phyloP scores from a whole-genome alignment of 2,329 filamentous ascomycete species.

The Corynespora cassiicola region DNA sequence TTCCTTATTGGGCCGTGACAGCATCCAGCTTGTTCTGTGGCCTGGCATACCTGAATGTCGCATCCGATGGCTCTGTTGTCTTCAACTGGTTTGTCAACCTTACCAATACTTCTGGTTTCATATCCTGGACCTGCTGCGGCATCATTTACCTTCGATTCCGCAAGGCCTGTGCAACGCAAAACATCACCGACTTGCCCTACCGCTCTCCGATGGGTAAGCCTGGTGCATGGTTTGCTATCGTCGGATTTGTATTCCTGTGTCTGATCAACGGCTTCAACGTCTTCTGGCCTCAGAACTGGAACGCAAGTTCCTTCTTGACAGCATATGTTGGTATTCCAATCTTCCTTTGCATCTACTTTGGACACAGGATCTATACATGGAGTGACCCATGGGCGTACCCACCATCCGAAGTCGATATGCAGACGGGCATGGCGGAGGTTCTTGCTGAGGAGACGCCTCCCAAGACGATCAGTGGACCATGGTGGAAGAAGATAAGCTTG shows the following conservation, averaged over 20 bases:
- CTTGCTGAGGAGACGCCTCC: slow-evolving; percentile 41
- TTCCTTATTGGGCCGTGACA: slow-evolving; percentile 57
- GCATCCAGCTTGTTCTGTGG: slow-evolving; percentile 52
- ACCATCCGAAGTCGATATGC: slow-evolving; percentile 60
- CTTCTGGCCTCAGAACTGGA: slow-evolving; percentile 73
- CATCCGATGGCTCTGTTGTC: slow-evolving; percentile 50
- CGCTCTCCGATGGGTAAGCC: slow-evolving; percentile 66
- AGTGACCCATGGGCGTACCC: slow-evolving; percentile 59
- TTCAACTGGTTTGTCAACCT: slow-evolving; percentile 77
- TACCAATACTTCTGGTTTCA: slow-evolving; percentile 63
- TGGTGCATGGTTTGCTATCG: slow-evolving; percentile 66
- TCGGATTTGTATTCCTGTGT: slow-evolving; percentile 66
- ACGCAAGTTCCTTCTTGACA: slow-evolving; percentile 67
- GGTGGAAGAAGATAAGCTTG: slow-evolving; percentile 31
- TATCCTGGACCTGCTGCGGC: slow-evolving; percentile 61
- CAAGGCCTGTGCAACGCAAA: slow-evolving; percentile 62
- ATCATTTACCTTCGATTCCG: slow-evolving; percentile 67
- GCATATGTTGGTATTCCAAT: slow-evolving; percentile 71
- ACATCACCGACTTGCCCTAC: slow-evolving; percentile 61
- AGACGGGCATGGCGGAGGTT: slow-evolving; percentile 48
- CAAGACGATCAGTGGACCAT: slow-evolving; percentile 21
- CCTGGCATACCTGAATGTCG: slow-evolving; percentile 59
- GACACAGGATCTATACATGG: slow-evolving; percentile 56
- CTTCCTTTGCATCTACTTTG: slow-evolving; percentile 63
- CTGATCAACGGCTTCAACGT: slow-evolving; percentile 78